Percentiles rank a stretch among this genome's conserved stretches.
Evolutionary conservation across 768 basidiomycete species (phyloP).

Genomic region (Boletus pseudo-olivaceus): DNA sequence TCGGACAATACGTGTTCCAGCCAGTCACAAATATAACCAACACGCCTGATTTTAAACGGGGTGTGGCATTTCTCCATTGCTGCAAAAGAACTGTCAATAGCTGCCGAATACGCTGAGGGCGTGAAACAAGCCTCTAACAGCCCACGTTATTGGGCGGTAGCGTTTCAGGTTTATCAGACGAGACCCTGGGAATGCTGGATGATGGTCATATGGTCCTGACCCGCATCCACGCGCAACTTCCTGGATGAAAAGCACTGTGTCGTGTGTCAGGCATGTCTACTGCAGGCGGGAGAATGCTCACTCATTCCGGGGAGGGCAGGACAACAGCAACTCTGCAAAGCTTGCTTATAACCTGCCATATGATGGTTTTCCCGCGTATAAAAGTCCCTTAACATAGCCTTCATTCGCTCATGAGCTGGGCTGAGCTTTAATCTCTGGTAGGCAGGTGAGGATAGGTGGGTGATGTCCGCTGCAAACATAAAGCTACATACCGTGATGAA

Average conservation of each 20-base stretch:
- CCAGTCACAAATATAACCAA: constrained; percentile 39
- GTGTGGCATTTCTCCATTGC: constrained; percentile 47
- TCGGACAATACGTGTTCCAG: constrained; percentile 31
- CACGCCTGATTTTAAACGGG: constrained; percentile 37
- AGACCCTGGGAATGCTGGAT: constrained; percentile 24
- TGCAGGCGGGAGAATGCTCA: neutral
- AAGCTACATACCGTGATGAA: constrained; percentile 22
- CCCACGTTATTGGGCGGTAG: constrained; percentile 38
- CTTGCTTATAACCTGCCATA: constrained; percentile 30
- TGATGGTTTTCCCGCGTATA: constrained; percentile 26
- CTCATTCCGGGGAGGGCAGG: constrained; percentile 34
- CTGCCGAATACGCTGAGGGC: neutral
- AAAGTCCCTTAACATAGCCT: constrained; percentile 15
- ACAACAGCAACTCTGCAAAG: constrained; percentile 26
- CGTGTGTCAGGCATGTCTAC: constrained; percentile 1
- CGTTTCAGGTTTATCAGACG: constrained; percentile 38
- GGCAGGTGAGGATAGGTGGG: neutral
- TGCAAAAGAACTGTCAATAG: constrained; percentile 16
- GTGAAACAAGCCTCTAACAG: constrained; percentile 37
- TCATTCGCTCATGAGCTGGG: constrained; percentile 21
- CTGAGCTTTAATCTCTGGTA: constrained; percentile 26
- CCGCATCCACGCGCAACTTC: constrained; percentile 34
- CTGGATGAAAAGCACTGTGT: constrained; percentile 29
- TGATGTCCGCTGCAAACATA: neutral
- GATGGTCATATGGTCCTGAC: constrained; percentile 24